Evolutionary conservation across 345 rosid species (phyloP).

Genomic region (Rhizophora apiculata): DNA sequence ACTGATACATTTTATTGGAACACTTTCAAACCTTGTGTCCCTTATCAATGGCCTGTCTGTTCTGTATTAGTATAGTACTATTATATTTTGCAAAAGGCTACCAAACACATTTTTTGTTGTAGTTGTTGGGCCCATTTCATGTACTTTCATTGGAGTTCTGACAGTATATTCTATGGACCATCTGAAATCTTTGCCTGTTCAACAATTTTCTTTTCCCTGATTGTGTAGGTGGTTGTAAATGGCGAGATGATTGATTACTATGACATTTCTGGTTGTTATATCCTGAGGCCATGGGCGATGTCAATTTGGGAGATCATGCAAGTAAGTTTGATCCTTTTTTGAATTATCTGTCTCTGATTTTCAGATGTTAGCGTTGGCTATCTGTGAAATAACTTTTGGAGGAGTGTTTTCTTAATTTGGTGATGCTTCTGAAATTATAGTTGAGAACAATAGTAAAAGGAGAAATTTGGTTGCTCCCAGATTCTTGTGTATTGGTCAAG

Average conservation of each 20-base stretch:
- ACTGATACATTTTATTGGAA: too few relatives aligned
- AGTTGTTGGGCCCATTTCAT: neutral
- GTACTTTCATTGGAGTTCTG: neutral
- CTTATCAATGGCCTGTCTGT: too few relatives aligned
- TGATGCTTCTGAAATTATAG: too few relatives aligned
- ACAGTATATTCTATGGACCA: neutral
- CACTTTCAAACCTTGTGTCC: too few relatives aligned
- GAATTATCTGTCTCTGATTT: slow-evolving; percentile 1
- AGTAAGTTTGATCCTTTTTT: slow-evolving; percentile 40
- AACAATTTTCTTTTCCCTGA: neutral
- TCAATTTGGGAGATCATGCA: slow-evolving; percentile 93
- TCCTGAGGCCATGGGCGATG: slow-evolving; percentile 97
- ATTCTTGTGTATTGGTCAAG: too few relatives aligned
- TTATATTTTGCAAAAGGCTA: too few relatives aligned
- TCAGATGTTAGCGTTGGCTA: neutral
- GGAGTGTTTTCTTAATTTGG: neutral
- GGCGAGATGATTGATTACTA: slow-evolving; percentile 95
- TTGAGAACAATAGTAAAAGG: too few relatives aligned
- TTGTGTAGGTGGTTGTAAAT: slow-evolving; percentile 74
- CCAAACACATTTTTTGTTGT: too few relatives aligned
- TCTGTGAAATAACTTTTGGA: neutral
- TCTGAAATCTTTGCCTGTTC: neutral
- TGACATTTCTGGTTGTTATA: slow-evolving; percentile 95
- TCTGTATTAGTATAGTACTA: too few relatives aligned
- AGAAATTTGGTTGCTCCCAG: too few relatives aligned